Base-by-base conservation (phyloP, 306 rosid genomes). In the Fagus crenata region DNA sequence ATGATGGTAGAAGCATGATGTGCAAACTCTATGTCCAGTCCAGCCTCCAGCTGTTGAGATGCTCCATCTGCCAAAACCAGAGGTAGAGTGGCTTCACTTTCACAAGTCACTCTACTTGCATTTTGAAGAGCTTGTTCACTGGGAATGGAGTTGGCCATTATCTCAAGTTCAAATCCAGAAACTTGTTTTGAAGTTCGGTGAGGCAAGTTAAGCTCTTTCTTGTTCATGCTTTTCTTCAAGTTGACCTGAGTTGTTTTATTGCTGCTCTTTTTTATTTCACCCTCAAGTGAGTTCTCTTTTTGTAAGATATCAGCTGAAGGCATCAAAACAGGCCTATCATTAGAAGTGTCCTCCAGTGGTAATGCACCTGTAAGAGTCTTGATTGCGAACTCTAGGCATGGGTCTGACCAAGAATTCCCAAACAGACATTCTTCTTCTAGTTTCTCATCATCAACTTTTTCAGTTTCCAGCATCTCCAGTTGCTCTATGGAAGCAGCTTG, bases 281-380 rank as follows among this genome's bases (percentile, higher is more conserved):
- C 81, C 13, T 74, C 85, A n/a, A 55, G 56, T 33, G 33, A 73
- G 61, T 63, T 84, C 55, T 76, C 81, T 55, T 76, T 82, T 78
- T 78, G 80, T 75, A 64, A 65, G 49, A 40, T 54, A 81, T 80
- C 76, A 80, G 75, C 72, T 67, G 74, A 69, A 69, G 86, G 75
- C 76, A 46, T 78, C 67, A 68, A 49, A 77, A 49, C 58, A 72
- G 86, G 68, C 54, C 63, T 68, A 36, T 73, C 72, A 32, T 71
- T 85, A 77, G 72, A 63, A 42, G 88, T 72, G 72, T 82, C 77
- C 73, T 79, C 85, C 74, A 78, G 80, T 11, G 96, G 92, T 64
- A 95, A 87, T 71, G 84, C 91, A 46, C 96, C 93, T 1, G 90
- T 86, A 78, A 92, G 90, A 32, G 89, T 87, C 78, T 77, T 78